phyloP scores from a whole-genome alignment of 2,329 filamentous ascomycete genomes.

The Sarocladium oryzae region DNA sequence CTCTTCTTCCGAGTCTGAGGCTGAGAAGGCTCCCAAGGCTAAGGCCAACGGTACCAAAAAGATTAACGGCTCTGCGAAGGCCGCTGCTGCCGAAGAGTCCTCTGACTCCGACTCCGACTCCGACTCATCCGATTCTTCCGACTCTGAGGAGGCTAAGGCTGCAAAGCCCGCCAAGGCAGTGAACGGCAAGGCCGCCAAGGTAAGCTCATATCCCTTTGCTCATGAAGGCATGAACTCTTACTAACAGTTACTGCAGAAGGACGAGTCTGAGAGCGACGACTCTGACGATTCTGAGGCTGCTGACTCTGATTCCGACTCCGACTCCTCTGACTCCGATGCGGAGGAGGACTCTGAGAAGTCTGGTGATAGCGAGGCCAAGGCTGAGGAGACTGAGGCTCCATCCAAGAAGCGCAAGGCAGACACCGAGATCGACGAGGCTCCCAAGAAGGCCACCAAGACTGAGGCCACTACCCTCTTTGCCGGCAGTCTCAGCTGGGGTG shows the following conservation, averaged over 20 bases:
- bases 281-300: constrained; percentile 26
- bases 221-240: background rate
- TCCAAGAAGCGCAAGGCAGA: constrained; percentile 44
- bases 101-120: constrained; percentile 27
- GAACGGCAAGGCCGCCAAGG: constrained; percentile 22
- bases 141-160: constrained; percentile 20
- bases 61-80: constrained; percentile 15
- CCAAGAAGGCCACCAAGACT: constrained; percentile 63
- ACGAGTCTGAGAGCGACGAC: constrained; percentile 28
- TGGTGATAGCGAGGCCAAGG: constrained; percentile 24
- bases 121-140: constrained; percentile 27
- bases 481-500: constrained; percentile 84
- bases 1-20: constrained; percentile 21
- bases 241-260: constrained; percentile 21
- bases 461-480: constrained; percentile 69
- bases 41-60: constrained; percentile 15
- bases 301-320: constrained; percentile 16
- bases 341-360: constrained; percentile 31
- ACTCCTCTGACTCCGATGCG: constrained; percentile 20
- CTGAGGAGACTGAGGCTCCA: constrained; percentile 30
- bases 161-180: constrained; percentile 29
- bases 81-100: constrained; percentile 11
- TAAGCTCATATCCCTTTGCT: constrained; percentile 14
- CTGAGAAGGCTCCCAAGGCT: constrained; percentile 2
- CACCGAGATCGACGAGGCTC: constrained; percentile 40